Base-by-base conservation (phyloP, 2,329 filamentous ascomycete genomes). In the Clonostachys rosea region DNA sequence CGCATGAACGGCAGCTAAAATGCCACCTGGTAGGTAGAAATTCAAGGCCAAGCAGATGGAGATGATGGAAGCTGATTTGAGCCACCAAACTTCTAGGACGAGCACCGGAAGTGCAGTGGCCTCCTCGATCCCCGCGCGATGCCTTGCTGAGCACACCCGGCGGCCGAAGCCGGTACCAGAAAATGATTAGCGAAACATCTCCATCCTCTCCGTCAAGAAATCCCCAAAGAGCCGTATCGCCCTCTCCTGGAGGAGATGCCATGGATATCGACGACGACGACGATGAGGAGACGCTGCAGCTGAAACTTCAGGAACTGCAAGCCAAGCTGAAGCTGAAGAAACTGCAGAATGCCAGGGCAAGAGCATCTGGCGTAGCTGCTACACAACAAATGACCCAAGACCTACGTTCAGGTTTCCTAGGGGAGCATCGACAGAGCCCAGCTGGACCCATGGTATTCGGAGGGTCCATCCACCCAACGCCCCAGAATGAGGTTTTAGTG, bases 241-340 rank as follows among this genome's bases (percentile, higher is more conserved):
- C 24, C 9, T 30, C 24, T 30, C 24, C 24, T 4, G 24, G 24
- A 30, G 24, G 24, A 30, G 24, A 30, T 30, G 24, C 24, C 3
- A 30, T 30, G 24, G 36, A 74, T 5, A 70, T 70, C 5, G 76
- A 83, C 10, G 82, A 85, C 0, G 86, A 89, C 5, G 87, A 95
- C 7, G 91, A 95, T 56, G 92, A 96, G 64, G 91, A 97, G 71
- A 95, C 84, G 2, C 69, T 97, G 34, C 83, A 95, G 60, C 71
- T 99, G 52, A 85, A 95, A 62, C 72, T 97, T 6, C 84, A 91
- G 53, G 90, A 89, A 47, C 95, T 99, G 49, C 86, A 97, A 65
- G 90, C 91, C 7, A 85, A 87, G 50, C 69, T 97, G 45, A 94
- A 86, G 65, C 67, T 97, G 53, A 97, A 96, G 66, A 91, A 86